Evolutionary conservation across 805 yeast species (phyloP), one percentile per base, ranked within the genome.

Genomic region (Saccharomycopsis fodiens): DNA sequence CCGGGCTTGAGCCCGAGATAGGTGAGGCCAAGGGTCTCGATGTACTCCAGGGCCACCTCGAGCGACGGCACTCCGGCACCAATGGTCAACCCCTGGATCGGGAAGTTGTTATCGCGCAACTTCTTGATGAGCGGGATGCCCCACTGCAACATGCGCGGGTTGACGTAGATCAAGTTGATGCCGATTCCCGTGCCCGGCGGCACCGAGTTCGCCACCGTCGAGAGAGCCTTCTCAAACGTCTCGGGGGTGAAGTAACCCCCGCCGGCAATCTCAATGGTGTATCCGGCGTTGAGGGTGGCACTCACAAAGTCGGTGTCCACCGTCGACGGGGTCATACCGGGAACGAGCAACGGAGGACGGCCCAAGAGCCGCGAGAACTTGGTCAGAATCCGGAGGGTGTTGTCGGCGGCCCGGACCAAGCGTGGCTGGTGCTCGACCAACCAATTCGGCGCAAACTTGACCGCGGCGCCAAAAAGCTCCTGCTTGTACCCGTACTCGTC

Each of bases 61-160:
- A 89, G 65, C 23, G 97, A 89, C 51, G 99, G 99, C 53, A 93
- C 98, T 76, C 99, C 99, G 44, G 99, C 99, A 73, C 98, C 99
- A 60, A 93, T 89, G 42, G 98, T 80, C 65, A 93, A 68, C 45
- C 96, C 88, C 68, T 93, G 96, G 57, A 93, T 82, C 55, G 98
- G 98, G 76, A 82, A 88, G 40, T 97, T 97, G 60, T 76, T 80
- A 4, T 41, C 45, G 70, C 98, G 81, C 65, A 93, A 76, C 53
- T 79, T 84, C 64, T 79, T 85, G 64, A 93, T 82, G 69, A 93
- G 76, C 48, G 99, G 98, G 63, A 93, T 88, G 70, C 95, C 95
- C 98, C 98, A 93, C 69, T 88, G 96, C 62, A 93, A 74, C 94
- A 89, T 85, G 66, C 91, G 79, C 62, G 99, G 99, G 68, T 84